Evolutionary conservation across 768 basidiomycete genomes (phyloP).

Genomic region (Lactarius indigo): DNA sequence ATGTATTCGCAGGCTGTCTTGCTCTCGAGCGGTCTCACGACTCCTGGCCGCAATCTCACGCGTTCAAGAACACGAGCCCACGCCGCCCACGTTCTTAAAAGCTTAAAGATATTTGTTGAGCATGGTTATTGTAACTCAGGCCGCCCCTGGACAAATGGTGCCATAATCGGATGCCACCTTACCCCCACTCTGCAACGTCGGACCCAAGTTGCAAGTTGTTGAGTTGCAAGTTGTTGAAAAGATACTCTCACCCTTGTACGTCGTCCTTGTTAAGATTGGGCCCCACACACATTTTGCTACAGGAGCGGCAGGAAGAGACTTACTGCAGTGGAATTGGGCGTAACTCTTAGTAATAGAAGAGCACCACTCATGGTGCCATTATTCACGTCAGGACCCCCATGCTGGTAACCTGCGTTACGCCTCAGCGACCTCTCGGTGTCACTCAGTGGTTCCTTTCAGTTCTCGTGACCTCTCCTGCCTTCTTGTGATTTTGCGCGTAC

Average conservation of each 20-base stretch:
- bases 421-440: not conserved
- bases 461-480: not conserved
- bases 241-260: too few species aligned
- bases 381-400: not conserved
- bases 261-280: not conserved
- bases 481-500: not conserved
- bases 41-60: not conserved
- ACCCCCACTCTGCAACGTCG: too few species aligned
- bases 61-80: not conserved
- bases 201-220: too few species aligned
- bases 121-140: not conserved
- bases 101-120: not conserved
- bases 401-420: not conserved
- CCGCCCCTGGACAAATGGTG: not conserved
- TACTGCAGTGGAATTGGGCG: not conserved
- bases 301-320: too few species aligned
- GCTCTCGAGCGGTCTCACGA: not conserved
- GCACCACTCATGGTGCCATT: not conserved
- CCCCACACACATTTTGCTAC: not conserved
- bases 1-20: not conserved
- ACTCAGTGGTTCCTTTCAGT: not conserved
- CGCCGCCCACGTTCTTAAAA: not conserved
- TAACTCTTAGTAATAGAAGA: not conserved
- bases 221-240: too few species aligned
- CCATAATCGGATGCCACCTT: not conserved